phyloP scores from a whole-genome alignment of 2,329 filamentous ascomycete genomes.

The Penicillium palitans region DNA sequence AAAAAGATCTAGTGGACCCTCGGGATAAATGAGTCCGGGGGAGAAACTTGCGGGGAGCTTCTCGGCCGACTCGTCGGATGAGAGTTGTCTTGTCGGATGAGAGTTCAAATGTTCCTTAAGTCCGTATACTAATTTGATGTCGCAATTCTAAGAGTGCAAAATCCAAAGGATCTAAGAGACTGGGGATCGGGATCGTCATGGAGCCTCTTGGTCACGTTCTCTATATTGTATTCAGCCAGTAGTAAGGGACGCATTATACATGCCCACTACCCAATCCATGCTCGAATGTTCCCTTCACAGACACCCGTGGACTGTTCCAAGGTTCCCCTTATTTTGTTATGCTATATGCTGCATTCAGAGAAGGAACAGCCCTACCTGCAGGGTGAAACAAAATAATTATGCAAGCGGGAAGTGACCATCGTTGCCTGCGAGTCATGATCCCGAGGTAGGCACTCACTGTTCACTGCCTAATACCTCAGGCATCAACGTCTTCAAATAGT shows the following conservation, averaged over 20 bases:
- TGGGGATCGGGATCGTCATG: not conserved
- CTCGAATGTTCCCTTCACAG: not conserved
- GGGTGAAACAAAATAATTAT: not conserved
- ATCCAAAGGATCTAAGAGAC: not conserved
- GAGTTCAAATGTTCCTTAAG: not conserved
- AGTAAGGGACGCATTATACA: not conserved
- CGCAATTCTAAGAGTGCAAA: not conserved
- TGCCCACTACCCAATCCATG: not conserved
- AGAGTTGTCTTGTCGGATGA: not conserved
- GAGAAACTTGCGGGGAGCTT: slow-evolving; percentile 25
- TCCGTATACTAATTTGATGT: not conserved
- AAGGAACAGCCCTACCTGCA: not conserved
- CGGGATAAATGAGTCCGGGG: slow-evolving; percentile 31
- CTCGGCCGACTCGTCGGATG: slow-evolving; percentile 25
- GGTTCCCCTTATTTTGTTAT: not conserved
- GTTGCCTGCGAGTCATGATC: not conserved
- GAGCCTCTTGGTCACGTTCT: not conserved
- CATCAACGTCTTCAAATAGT: not conserved
- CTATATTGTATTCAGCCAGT: not conserved
- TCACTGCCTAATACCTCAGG: not conserved
- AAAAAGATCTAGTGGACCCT: slow-evolving; percentile 15
- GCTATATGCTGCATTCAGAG: not conserved
- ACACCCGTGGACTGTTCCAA: not conserved
- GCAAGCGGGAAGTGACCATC: not conserved
- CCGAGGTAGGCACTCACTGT: not conserved